Evolutionary conservation across 345 rosid genomes (phyloP), one percentile per base, ranked within the genome.

Genomic region (Draba incana): DNA sequence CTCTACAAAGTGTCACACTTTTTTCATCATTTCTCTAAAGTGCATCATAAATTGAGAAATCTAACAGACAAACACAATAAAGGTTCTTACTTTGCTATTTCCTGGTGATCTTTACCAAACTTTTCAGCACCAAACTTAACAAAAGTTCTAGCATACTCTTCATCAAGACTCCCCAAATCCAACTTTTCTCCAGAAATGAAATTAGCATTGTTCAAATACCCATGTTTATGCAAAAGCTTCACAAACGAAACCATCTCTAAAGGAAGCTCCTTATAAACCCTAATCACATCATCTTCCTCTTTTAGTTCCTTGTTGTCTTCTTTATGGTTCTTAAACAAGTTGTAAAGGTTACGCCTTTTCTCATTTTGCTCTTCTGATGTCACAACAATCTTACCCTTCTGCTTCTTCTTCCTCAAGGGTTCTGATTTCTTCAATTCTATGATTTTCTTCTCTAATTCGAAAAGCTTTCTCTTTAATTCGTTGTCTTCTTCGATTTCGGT

Each of bases 31-130:
- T n/a, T n/a, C n/a, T n/a, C n/a, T n/a, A n/a, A n/a, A n/a, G n/a
- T n/a, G n/a, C n/a, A 55, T 70, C 30, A 28, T 49, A 23, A 58
- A 20, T 41, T 33, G 8, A 64, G 16, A 45, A 48, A 58, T 62
- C 31, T 23, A 48, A 42, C 7, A 47, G 23, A 13, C 52, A 47
- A 62, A 8, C n/a, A 12, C 56, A 23, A 6, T 28, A 71, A 57
- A 75, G 16, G 8, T 14, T 74, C 88, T 80, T 58, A 88, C 97
- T 84, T 89, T 10, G 95, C 91, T 48, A 86, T 85, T 57, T 86
- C 88, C 76, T 88, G 95, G 25, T 84, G 84, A 66, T 89, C 91
- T 31, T 75, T 69, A 44, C 87, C 98, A 63, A 86, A 92, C 60
- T 57, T 77, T 23, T 75, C 79, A 0, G 86, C 84, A 0, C 89